Evolutionary conservation across 306 rosid genomes (phyloP), one percentile per base, ranked within the genome.

Genomic region (Canavalia ensiformis): DNA sequence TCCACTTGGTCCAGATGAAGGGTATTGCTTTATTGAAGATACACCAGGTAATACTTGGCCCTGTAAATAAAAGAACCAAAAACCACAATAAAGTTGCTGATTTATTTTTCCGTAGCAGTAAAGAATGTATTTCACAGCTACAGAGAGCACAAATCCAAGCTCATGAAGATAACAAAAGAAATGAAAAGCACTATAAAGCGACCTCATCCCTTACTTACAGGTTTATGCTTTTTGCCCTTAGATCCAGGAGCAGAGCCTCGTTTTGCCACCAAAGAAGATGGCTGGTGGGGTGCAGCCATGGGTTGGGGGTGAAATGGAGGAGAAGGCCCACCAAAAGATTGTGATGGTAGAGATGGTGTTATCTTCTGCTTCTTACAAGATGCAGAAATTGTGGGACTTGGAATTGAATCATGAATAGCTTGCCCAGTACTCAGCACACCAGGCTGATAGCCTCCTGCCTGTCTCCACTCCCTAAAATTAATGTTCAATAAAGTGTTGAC

Each of bases 321-420:
- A 75, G 98, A 88, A 63, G 97, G 98, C 39, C 91, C 92, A 11
- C 80, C 89, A 85, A 91, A 92, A 64, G 97, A 86, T 82, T 92
- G 95, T 41, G 97, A 84, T 58, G 94, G 90, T 44, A 87, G 88
- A 42, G 97, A 81, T 13, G 86, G 89, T 39, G 88, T 78, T 63
- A 88, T 85, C 88, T 92, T 94, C 59, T 80, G 98, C 84, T 95
- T 95, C 89, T 91, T 95, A 73, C 95, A 91, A 54, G 98, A 92
- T 80, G 95, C 94, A 78, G 98, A 92, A 75, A 94, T 81, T 54
- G 98, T 85, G 44, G 98, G 95, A 80, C 95, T 92, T 30, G 95
- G 95, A 88, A 85, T 47, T 11, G 94, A 91, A 85, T 95, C 97
- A 71, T 88, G 97, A 74, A 84, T 89, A 63, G 83, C 83, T 87